Percentiles rank a stretch among this genome's conserved stretches.
Evolutionary conservation across 768 basidiomycete species (phyloP).

Genomic region (Termitomyces eurrhizus): DNA sequence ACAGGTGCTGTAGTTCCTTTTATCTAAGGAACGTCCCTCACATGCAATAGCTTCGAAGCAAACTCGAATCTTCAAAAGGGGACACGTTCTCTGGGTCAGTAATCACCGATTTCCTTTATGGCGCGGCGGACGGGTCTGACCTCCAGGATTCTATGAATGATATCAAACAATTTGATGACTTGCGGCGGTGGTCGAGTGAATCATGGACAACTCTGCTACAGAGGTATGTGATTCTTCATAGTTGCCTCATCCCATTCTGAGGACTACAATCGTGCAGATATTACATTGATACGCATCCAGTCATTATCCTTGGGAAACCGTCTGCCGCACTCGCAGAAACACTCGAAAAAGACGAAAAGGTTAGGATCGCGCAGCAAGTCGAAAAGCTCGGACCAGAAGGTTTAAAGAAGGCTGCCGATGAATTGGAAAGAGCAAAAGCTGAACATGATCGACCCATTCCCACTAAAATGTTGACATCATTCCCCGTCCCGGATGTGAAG

Average conservation of each 20-base stretch:
- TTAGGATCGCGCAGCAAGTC: constrained; percentile 67
- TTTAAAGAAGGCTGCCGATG: constrained; percentile 60
- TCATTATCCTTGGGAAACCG: constrained; percentile 84
- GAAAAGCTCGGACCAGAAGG: constrained; percentile 75
- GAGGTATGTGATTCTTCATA: constrained; percentile 41
- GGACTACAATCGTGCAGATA: constrained; percentile 49
- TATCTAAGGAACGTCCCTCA: not conserved
- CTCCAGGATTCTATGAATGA: constrained; percentile 73
- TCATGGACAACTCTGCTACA: constrained; percentile 78
- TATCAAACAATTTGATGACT: constrained; percentile 60
- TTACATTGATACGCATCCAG: constrained; percentile 65
- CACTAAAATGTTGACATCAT: constrained; percentile 69
- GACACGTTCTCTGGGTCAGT: constrained; percentile 73
- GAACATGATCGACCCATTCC: constrained; percentile 87
- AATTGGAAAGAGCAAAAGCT: constrained; percentile 77
- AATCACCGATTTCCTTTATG: constrained; percentile 86
- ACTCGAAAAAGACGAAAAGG: constrained; percentile 78
- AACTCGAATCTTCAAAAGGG: constrained; percentile 77
- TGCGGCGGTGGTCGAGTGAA: constrained; percentile 67
- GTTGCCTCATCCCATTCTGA: constrained; percentile 1
- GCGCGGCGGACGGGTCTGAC: constrained; percentile 76
- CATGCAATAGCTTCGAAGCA: constrained; percentile 66
- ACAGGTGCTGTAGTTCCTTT: constrained; percentile 44
- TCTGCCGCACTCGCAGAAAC: constrained; percentile 79
- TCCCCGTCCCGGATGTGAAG: constrained; percentile 89